These are phyloP conservation scores for Sapria himalayana DNA, from an alignment of 345 rosid species.

Conservation along the genomic window DNA sequence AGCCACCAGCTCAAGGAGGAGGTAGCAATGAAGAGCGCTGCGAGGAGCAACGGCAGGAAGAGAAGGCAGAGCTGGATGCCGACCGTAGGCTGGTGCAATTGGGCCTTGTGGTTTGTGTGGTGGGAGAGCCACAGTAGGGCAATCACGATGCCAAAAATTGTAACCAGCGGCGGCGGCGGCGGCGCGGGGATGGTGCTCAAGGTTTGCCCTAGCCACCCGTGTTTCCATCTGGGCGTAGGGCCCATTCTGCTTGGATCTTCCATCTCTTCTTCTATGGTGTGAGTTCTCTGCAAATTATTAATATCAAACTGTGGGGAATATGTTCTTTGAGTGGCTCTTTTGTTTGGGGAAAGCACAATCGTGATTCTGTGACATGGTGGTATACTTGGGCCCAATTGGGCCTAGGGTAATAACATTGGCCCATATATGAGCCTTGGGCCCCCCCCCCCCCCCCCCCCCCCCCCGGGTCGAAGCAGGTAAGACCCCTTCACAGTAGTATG, in stretches of 20 bases:
- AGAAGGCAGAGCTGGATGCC: constrained; percentile 21
- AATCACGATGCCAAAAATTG: constrained; percentile 27
- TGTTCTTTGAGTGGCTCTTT: too few relatives aligned
- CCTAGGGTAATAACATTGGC: too few relatives aligned
- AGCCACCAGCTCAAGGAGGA: constrained; percentile 10
- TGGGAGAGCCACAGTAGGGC: constrained; percentile 25
- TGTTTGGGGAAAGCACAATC: too few relatives aligned
- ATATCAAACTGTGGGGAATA: too few relatives aligned
- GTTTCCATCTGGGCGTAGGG: constrained; percentile 37
- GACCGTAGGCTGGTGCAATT: constrained; percentile 11
- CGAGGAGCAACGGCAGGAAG: constrained; percentile 17
- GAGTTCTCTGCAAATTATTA: too few relatives aligned
- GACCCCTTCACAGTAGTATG: too few relatives aligned
- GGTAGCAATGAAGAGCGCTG: constrained; percentile 15
- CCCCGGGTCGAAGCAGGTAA: too few relatives aligned
- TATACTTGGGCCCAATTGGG: too few relatives aligned
- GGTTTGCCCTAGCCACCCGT: constrained; percentile 25
- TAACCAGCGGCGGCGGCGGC: constrained; percentile 24
- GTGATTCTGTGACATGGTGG: too few relatives aligned
- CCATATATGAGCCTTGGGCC: too few relatives aligned
- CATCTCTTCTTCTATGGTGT: constrained; percentile 50
- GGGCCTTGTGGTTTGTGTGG: constrained; percentile 12
- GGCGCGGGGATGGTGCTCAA: constrained; percentile 18
- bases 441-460: too few relatives aligned
- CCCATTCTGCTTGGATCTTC: constrained; percentile 27